Percentiles rank a stretch among this genome's conserved stretches.
These are phyloP conservation scores for Colletotrichum orchidophilum DNA, from an alignment of 2,329 filamentous ascomycete species.

Conservation along the genomic window DNA sequence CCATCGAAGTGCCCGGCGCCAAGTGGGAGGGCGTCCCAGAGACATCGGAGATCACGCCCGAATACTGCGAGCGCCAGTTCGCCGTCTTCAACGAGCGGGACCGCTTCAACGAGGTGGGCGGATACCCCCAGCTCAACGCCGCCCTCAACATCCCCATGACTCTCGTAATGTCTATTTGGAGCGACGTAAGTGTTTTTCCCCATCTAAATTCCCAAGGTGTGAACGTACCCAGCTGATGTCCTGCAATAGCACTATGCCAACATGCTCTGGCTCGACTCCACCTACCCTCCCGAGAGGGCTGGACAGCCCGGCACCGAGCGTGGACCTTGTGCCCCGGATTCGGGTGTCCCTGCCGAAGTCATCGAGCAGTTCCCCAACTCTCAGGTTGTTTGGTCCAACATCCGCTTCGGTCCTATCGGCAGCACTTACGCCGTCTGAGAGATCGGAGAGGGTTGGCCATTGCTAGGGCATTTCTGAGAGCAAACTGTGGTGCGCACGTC, in stretches of 20 bases:
- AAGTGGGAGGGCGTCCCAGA: slow-evolving; percentile 57
- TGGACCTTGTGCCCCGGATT: slow-evolving; percentile 54
- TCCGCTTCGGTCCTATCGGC: slow-evolving; percentile 58
- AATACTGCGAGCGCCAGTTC: slow-evolving; percentile 66
- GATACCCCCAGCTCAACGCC: slow-evolving; percentile 61
- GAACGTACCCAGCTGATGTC: not conserved
- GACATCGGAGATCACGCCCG: slow-evolving; percentile 63
- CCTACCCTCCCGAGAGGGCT: slow-evolving; percentile 53
- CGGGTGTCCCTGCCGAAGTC: slow-evolving; percentile 55
- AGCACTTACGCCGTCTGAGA: slow-evolving; percentile 44
- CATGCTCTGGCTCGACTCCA: slow-evolving; percentile 73
- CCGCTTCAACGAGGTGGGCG: slow-evolving; percentile 61
- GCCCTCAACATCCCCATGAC: slow-evolving; percentile 67
- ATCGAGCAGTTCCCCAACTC: slow-evolving; percentile 49
- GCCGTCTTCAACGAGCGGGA: slow-evolving; percentile 60
- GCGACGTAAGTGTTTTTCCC: slow-evolving; percentile 51
- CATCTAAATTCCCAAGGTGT: not conserved
- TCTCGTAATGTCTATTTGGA: slow-evolving; percentile 69
- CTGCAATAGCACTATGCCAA: slow-evolving; percentile 58
- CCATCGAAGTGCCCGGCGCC: slow-evolving; percentile 33
- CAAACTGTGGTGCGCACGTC: not conserved
- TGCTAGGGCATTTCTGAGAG: not conserved
- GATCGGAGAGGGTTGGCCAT: not conserved
- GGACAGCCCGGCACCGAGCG: slow-evolving; percentile 52
- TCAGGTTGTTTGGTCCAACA: slow-evolving; percentile 58